Evolutionary conservation across 2,329 filamentous ascomycete genomes (phyloP), one percentile per base, ranked within the genome.

Genomic region (Colletotrichum tropicale): DNA sequence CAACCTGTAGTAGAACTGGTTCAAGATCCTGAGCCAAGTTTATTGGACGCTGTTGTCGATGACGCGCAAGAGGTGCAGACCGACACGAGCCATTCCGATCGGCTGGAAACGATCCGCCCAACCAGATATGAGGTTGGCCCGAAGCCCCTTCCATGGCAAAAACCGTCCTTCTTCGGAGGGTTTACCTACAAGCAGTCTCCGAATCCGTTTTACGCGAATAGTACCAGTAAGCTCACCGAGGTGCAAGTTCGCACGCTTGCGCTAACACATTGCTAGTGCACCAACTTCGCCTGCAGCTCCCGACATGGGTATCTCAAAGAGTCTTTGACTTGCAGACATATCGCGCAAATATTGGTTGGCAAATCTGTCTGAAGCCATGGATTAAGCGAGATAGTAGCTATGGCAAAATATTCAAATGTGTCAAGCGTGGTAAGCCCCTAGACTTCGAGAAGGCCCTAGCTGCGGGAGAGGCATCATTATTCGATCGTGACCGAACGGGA

Each of bases 311-410:
- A 2, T 61, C 70, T 6, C 8, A 60, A 8, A 69, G 9, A 3
- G 26, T 66, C 8, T 70, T 71, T 52, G 70, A 76, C 6, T 16
- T 76, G 3, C 66, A 74, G 21, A 24, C 52, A 0, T 18, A 61
- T 5, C 58, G 36, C 15, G 60, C 61, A 1, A 9, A 15, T 5
- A n/a, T 52, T 1, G 74, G 74, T 0, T 76, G 70, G 65, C 58
- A 74, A 8, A 6, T 38, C 4, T 66, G 13, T 16, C 61, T 76
- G 3, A 30, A 36, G 56, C 24, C 38, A 3, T 76, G 66, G 65
- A 62, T 32, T 13, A n/a, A 28, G 3, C 36, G 66, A 4, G n/a
- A n/a, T n/a, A n/a, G n/a, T n/a, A n/a, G n/a, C 16, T 43, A n/a
- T 43, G 9, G 16, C 18, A 43, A 43, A 43, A n/a, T 5, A 10